These are phyloP conservation scores for Smittium mucronatum DNA, from an alignment of 371 early-diverging fungal genomes.

Conservation along the genomic window DNA sequence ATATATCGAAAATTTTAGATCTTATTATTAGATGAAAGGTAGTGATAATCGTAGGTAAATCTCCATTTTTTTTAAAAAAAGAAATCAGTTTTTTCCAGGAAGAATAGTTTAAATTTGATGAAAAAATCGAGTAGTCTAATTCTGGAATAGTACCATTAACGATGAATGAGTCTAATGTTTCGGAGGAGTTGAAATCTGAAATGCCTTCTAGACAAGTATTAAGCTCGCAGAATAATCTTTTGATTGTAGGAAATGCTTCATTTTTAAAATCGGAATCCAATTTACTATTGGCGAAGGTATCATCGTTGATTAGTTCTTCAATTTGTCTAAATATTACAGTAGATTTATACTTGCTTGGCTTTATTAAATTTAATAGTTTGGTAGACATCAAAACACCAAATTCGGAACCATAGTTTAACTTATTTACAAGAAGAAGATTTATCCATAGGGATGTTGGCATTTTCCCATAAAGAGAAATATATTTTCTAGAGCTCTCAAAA, in stretches of 20 bases:
- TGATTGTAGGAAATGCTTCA: not conserved
- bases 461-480: not conserved
- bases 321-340: not conserved
- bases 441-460: not conserved
- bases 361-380: not conserved
- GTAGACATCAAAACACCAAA: not conserved
- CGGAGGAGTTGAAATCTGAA: not conserved
- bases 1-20: not conserved
- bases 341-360: not conserved
- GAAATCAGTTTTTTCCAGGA: not conserved
- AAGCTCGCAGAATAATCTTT: not conserved
- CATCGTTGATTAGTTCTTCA: not conserved
- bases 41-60: not conserved
- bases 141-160: not conserved
- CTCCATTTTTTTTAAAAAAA: not conserved
- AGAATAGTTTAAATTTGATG: not conserved
- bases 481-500: not conserved
- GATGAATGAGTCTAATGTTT: not conserved
- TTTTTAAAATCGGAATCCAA: not conserved
- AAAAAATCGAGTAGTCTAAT: not conserved
- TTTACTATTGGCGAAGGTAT: not conserved
- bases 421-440: not conserved
- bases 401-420: not conserved
- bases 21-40: not conserved
- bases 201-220: not conserved